Base-by-base conservation (phyloP, 495 filamentous ascomycete genomes). In the Neurospora cerealis region DNA sequence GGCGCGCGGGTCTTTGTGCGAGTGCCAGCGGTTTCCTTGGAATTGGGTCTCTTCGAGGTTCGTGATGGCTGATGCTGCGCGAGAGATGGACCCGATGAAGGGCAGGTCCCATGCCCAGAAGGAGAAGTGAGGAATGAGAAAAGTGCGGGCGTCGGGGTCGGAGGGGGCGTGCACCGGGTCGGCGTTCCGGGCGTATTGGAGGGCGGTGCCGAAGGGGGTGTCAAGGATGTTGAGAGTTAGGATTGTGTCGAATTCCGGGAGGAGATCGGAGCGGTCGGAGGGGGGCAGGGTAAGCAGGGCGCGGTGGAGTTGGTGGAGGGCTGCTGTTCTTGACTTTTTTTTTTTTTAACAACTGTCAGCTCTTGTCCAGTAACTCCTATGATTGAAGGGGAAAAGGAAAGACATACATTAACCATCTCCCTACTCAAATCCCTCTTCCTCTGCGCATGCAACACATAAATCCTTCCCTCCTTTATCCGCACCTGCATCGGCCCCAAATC, bases 121-220 rank as follows among this genome's bases (percentile, higher is more conserved):
- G 74, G 89, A 87, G 79, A 94, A 95, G 82, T 95, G 92, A 0
- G 93, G 93, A 83, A 95, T 92, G 4, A 93, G 77, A 89, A 93
- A 95, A 70, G 85, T 80, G 15, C 82, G 83, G 7, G 72, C 69
- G 5, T 83, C 79, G 3, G 78, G 66, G 72, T 84, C 78, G 0
- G 85, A 83, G 5, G 87, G 80, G 34, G 80, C 81, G 76, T 91
- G 84, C 15, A 84, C 75, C 0, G 83, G 80, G 78, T 84, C 81
- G 1, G 82, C 81, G 17, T 79, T 76, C 10, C 83, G 82, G 42
- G 77, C 73, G 78, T 84, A 86, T 39, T 80, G 77, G 73, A 75
- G 81, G 60, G 80, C 74, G 10, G 81, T 81, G 36, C 78, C 77
- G 74, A 80, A 83, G 48, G 83, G 83, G 41, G 79, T 80, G 78